These are phyloP conservation scores for Globisporangium abappressorium DNA, from an alignment of 352 stramenopile genomes.

Conservation along the genomic window DNA sequence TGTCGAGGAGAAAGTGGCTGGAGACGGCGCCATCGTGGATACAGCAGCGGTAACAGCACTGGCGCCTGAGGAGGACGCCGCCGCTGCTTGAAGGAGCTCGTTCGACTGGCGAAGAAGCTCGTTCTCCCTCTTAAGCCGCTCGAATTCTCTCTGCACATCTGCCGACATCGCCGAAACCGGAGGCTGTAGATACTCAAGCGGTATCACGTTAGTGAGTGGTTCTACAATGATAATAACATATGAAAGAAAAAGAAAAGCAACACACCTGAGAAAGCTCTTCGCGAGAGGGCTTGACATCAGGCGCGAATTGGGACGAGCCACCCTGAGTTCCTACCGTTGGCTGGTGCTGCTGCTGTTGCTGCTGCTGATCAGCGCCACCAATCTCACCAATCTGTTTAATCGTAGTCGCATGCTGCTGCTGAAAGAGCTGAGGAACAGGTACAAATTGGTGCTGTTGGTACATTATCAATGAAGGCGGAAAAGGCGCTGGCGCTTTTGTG, in stretches of 20 bases:
- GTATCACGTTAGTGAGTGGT: not conserved
- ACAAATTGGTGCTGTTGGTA: not conserved
- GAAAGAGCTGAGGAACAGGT: not conserved
- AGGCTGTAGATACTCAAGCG: not conserved
- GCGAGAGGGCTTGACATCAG: not conserved
- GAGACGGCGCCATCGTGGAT: not conserved
- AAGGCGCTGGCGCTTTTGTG: constrained; percentile 19
- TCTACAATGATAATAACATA: not conserved
- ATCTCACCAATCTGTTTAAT: not conserved
- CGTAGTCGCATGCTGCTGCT: not conserved
- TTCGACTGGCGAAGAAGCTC: constrained; percentile 62
- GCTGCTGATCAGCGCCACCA: not conserved
- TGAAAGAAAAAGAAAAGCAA: too few relatives aligned
- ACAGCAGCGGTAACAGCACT: not conserved
- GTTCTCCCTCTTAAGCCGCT: constrained; percentile 66
- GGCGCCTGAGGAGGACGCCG: not conserved
- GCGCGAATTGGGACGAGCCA: not conserved
- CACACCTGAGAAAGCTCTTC: constrained; percentile 3
- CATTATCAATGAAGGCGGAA: not conserved
- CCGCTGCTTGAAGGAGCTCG: constrained; percentile 46
- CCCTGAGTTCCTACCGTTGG: not conserved
- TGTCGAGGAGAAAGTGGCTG: not conserved
- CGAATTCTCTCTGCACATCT: constrained; percentile 56
- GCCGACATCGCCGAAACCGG: constrained; percentile 16
- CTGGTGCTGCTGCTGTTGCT: not conserved